Evolutionary conservation across 805 yeast genomes (phyloP), one percentile per base, ranked within the genome.

Genomic region (Cyberlindnera maritima): DNA sequence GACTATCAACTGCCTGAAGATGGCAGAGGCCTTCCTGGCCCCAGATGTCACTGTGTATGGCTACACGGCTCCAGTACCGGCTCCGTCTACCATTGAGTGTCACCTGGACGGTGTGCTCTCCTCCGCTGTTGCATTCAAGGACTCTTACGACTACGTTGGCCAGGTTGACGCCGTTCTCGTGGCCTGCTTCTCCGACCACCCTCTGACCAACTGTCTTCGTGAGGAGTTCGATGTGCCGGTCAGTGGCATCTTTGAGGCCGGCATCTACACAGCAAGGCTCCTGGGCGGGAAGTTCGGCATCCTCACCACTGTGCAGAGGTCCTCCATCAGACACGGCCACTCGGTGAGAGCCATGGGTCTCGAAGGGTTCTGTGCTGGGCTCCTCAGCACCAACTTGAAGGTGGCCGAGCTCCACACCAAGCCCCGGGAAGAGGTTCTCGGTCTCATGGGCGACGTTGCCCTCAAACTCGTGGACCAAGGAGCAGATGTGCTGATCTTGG

Each of bases 111-210:
- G 66, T 41, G 68, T 66, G 3, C 37, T 65, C 3, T 66, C 70
- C 1, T 48, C 67, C 8, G 64, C 69, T 3, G 66, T 55, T 15
- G 52, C 61, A 6, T 58, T 66, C 36, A 54, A 64, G 41, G 69
- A 64, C 45, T 58, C 56, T 8, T 63, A 66, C 39, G 59, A 52
- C 12, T 52, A 62, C 35, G 50, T 59, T 5, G 36, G 40, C 20
- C 61, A 63, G 33, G 65, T 51, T 1, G 68, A 66, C 50, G 67
- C 67, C 1, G 58, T 61, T 4, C 46, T 66, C 6, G 68, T 66
- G 4, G 69, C 68, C 1, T 66, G 70, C 38, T 66, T 66, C 52
- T 64, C 68, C 1, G 68, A 65, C 31, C 70, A 66, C 49, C 70
- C 70, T 2, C 44, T 66, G 46, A 60, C 58, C 3, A 63, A 66